Evolutionary conservation across 805 yeast species (phyloP).

Genomic region (Ogataea saltuana): DNA sequence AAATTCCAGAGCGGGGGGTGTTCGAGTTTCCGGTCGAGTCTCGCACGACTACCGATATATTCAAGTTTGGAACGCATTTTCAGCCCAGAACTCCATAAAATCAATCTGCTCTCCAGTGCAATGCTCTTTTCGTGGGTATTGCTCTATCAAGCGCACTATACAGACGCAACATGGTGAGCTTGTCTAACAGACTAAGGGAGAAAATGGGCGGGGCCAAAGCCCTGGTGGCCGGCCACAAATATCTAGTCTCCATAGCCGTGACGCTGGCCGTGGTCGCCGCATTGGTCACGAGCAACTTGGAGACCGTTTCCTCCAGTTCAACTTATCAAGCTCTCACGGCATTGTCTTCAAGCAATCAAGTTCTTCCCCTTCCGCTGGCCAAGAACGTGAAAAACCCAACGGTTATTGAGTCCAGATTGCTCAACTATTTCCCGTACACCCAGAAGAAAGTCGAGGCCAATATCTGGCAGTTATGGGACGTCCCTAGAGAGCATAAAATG

Average conservation of each 20-base stretch:
- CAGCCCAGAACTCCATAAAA: no score
- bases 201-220: background rate
- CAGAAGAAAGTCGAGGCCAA: conserved; percentile 18
- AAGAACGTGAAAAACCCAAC: conserved; percentile 16
- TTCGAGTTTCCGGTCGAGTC: no score
- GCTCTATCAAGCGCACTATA: background rate
- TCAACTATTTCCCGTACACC: conserved; percentile 18
- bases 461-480: conserved; percentile 24
- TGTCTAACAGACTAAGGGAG: background rate
- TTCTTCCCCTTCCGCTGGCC: conserved; percentile 2
- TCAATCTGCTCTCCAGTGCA: no score
- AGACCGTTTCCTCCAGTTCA: background rate
- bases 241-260: background rate
- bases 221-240: background rate
- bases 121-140: background rate
- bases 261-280: background rate
- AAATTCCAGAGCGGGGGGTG: no score
- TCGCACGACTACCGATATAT: no score
- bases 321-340: background rate
- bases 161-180: background rate
- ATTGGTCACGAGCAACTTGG: background rate
- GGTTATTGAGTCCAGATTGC: conserved; percentile 21
- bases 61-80: no score
- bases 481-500: conserved; percentile 1
- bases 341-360: background rate